These are phyloP conservation scores for Oryza coarctata DNA, from an alignment of 176 grass and related monocot genomes.

Conservation along the genomic window DNA sequence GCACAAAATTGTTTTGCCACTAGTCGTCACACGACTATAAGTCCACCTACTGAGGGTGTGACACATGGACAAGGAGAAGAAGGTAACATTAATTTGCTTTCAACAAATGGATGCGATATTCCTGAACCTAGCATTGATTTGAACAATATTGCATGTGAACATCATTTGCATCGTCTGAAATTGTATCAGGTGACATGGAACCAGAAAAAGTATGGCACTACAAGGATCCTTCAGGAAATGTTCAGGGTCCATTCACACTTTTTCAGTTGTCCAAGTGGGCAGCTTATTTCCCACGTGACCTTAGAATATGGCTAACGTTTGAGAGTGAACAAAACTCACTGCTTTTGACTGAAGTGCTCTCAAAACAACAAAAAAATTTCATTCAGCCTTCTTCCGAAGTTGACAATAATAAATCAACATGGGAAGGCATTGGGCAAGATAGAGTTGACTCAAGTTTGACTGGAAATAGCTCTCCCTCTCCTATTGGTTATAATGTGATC, in stretches of 20 bases:
- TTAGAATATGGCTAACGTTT: slow-evolving; percentile 86
- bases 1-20: slow-evolving; percentile 27
- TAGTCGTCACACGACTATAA: slow-evolving; percentile 18
- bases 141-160: slow-evolving; percentile 42
- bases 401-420: slow-evolving; percentile 30
- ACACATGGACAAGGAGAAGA: slow-evolving; percentile 27
- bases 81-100: slow-evolving; percentile 28
- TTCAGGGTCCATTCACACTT: slow-evolving; percentile 90
- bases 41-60: slow-evolving; percentile 18
- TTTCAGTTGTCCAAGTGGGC: slow-evolving; percentile 80
- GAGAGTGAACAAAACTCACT: slow-evolving; percentile 82
- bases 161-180: slow-evolving; percentile 34
- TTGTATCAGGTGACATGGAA: slow-evolving; percentile 44
- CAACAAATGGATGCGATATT: slow-evolving; percentile 31
- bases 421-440: slow-evolving; percentile 35
- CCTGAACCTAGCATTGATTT: slow-evolving; percentile 37
- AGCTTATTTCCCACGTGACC: slow-evolving; percentile 60
- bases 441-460: slow-evolving; percentile 36
- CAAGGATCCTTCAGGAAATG: slow-evolving; percentile 77
- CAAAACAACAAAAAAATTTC: slow-evolving; percentile 50
- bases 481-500: slow-evolving; percentile 29
- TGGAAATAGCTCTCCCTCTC: slow-evolving; percentile 38
- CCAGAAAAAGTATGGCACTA: slow-evolving; percentile 95
- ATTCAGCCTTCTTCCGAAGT: slow-evolving; percentile 36
- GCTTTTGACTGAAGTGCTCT: slow-evolving; percentile 66